Evolutionary conservation across 2,329 filamentous ascomycete genomes (phyloP).

Genomic region (Leptographium procerum): DNA sequence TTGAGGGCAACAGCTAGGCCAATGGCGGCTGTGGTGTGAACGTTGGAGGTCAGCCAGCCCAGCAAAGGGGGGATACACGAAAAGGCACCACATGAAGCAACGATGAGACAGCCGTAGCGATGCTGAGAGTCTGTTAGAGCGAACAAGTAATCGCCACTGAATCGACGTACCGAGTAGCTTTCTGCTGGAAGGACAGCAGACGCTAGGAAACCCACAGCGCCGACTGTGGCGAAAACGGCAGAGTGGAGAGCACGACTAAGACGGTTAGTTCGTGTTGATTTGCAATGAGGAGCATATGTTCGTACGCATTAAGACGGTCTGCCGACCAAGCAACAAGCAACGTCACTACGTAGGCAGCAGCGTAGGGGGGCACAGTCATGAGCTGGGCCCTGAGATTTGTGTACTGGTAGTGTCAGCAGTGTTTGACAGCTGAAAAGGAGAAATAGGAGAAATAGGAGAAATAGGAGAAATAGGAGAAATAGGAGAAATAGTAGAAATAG

Average conservation of each 20-base stretch:
- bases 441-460: background rate
- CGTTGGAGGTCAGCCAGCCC: slow-evolving; percentile 41
- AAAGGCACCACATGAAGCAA: slow-evolving; percentile 41
- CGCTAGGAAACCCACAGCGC: slow-evolving; percentile 40
- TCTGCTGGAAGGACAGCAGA: slow-evolving; percentile 40
- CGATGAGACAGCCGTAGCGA: slow-evolving; percentile 45
- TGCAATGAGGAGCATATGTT: background rate
- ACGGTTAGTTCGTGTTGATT: background rate
- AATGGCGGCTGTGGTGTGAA: slow-evolving; percentile 39
- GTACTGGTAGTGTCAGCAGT: slow-evolving; percentile 8
- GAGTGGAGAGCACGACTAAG: slow-evolving; percentile 36
- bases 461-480: background rate
- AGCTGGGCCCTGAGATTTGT: slow-evolving; percentile 41
- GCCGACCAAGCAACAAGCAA: slow-evolving; percentile 33
- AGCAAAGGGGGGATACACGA: slow-evolving; percentile 43
- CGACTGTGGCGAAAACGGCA: slow-evolving; percentile 35
- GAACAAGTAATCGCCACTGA: background rate
- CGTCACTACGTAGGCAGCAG: slow-evolving; percentile 28
- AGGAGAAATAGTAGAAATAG: background rate
- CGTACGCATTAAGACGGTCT: slow-evolving; percentile 27
- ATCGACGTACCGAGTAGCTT: slow-evolving; percentile 23
- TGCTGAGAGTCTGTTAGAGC: slow-evolving; percentile 14
- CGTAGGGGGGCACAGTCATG: slow-evolving; percentile 58
- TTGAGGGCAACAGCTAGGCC: slow-evolving; percentile 47
- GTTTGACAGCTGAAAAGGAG: background rate